Base-by-base conservation (phyloP, 2,329 filamentous ascomycete genomes). In the Cladosporium sp. region DNA sequence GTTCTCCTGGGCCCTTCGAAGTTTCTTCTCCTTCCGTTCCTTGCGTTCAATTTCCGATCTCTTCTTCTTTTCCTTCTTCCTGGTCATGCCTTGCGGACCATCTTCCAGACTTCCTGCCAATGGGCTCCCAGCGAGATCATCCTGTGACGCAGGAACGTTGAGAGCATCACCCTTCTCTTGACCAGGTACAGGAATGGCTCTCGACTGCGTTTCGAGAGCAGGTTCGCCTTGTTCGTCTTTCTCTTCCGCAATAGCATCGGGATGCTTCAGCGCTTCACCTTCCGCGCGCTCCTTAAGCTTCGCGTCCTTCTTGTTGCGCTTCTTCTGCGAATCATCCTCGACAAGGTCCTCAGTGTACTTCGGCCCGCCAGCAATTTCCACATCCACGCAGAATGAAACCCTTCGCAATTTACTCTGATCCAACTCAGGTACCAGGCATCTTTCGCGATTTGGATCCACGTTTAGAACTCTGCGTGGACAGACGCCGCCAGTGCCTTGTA, bases 31-130 rank as follows among this genome's bases (percentile, higher is more conserved):
- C 71, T 95, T 96, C 56, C 92, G 84, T 60, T 94, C 90, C 70
- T 95, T 96, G 40, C 92, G 82, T 73, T 97, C 93, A 59, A 93
- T 91, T 70, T 97, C 93, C 39, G 90, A 96, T 63, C 88, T 86
- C 77, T 96, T 96, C 76, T 97, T 97, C 79, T 96, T 97, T 69
- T 97, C 92, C 73, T 91, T 94, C 75, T 95, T 97, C 66, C 86
- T 87, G 7, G 79, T 85, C 0, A 75, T 66, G 39, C 69, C 69
- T 51, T 70, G 50, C 20, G 57, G 19, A 5, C 61, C 60, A 10
- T 65, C 64, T 37, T 68, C 66, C 49, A 61, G 35, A 50, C 60
- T 66, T 12, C 61, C 63, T 3, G 36, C 57, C 25, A 62, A 60
- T 9, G 65, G 66, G 34, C 58, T 60, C 17, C 57, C 60, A 36